Percentiles rank a stretch among this genome's conserved stretches.
phyloP scores from a whole-genome alignment of 805 yeast species.

The Wickerhamiella sorbophila region DNA sequence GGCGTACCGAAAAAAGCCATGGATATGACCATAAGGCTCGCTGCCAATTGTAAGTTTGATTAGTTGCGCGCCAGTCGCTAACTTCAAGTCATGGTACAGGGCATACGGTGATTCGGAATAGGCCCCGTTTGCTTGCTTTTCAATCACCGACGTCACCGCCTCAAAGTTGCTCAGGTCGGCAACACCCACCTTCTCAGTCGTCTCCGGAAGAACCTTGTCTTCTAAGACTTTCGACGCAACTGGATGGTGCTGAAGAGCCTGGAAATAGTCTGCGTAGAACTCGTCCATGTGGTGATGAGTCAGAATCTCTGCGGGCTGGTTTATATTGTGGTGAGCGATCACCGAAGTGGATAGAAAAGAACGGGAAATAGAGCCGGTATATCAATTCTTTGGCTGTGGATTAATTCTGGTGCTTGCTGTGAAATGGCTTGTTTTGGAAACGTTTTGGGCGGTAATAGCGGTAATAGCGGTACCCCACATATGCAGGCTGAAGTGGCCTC shows the following conservation, averaged over 20 bases:
- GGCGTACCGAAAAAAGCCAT: slow-evolving; percentile 21
- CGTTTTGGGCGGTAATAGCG: too few relatives aligned
- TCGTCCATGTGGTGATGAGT: background rate
- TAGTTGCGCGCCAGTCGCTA: slow-evolving; percentile 18
- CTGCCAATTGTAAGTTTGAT: slow-evolving; percentile 18
- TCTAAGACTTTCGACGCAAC: slow-evolving; percentile 6
- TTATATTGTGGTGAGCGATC: too few relatives aligned
- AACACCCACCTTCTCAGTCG: slow-evolving; percentile 9
- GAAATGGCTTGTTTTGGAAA: too few relatives aligned
- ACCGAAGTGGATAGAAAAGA: too few relatives aligned
- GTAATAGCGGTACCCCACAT: too few relatives aligned
- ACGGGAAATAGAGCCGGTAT: too few relatives aligned
- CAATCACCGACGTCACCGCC: slow-evolving; percentile 11
- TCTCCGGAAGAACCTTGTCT: slow-evolving; percentile 10
- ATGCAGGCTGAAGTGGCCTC: too few relatives aligned
- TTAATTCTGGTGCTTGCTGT: too few relatives aligned
- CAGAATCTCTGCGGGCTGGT: background rate
- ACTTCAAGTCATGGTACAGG: slow-evolving; percentile 22
- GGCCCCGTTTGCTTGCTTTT: slow-evolving; percentile 8
- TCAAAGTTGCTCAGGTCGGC: slow-evolving; percentile 9
- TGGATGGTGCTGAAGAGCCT: slow-evolving; percentile 12
- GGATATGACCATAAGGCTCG: slow-evolving; percentile 17
- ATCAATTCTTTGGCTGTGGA: too few relatives aligned
- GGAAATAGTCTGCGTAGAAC: slow-evolving; percentile 9
- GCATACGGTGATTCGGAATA: slow-evolving; percentile 7